Evolutionary conservation across 2,329 filamentous ascomycete species (phyloP), one percentile per base, ranked within the genome.

Genomic region (Metarhizium guizhouense): DNA sequence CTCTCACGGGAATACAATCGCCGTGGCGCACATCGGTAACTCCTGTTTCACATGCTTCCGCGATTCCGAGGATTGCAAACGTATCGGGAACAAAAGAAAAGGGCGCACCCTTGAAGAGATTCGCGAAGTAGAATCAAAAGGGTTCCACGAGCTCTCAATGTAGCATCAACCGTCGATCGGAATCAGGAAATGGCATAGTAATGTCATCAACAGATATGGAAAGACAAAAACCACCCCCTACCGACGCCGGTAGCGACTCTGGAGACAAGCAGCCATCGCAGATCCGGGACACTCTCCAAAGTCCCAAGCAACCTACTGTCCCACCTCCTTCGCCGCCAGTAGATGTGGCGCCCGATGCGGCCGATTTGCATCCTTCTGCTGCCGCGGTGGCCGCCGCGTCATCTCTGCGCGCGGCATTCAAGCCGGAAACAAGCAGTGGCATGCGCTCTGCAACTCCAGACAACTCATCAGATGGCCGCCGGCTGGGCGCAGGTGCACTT

Each of bases 371-470:
- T 20, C 40, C 50, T 10, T 53, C 53, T 43, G 50, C 51, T 30
- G 53, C 52, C 11, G 49, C 50, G 2, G 65, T 70, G 62, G 70
- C 40, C 10, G 51, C 56, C 56, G 65, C 66, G 49, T 63, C 65
- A 53, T 71, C 67, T 58, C 59, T 72, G 48, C 64, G 69, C 53
- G 67, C 72, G 48, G 63, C 67, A 54, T 70, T 68, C 59, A 64
- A 69, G 54, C 59, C 32, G 29, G 61, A 62, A 53, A 58, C 65
- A 54, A 70, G 74, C 61, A 65, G 68, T 60, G 81, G 79, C 49
- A 81, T 86, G 64, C 82, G 86, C 59, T 74, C 84, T 56, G 83
- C 88, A 60, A 88, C 85, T 59, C 85, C 86, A 61, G 86, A 90
- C 47, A 71, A 43, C 52, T 32, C 70, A 47, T 60, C 67, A 58